Base-by-base conservation (phyloP, 1,284 basidiomycete genomes). In the Sporisorium sorghi region DNA sequence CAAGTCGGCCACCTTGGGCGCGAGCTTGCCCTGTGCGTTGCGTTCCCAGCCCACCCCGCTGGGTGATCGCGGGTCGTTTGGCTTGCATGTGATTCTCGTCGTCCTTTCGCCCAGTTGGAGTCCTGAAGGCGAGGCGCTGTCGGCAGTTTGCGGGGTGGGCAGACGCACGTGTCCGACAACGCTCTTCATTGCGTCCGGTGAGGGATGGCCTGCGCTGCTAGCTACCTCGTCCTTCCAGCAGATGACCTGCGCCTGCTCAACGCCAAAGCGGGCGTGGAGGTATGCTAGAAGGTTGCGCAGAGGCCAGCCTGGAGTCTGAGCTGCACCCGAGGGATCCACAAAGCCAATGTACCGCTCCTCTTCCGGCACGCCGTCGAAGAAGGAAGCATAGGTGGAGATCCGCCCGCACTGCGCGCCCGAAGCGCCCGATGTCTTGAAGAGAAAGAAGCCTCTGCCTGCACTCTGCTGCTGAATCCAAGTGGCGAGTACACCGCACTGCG, bases 11-110 rank as follows among this genome's bases (percentile, higher is more conserved):
- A 95, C 82, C n/a, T 93, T 88, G 19, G 94, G 92, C 0, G 90
- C 92, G 5, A 99, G 87, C 82, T 95, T 96, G 14, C 91, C 91
- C 80, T 90, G 87, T 72, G 88, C 86, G 76, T 95, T 95, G 86
- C 93, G 92, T 86, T 99, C 95, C 97, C 96, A 99, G 1, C 96
- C 96, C 0, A 97, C 92, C 0, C 91, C 91, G 14, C 86, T 85
- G 0, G 91, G 91, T 9, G 35, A 14, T 17, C 19, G 23, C 6
- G 21, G n/a, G 14, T 74, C 53, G 26, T 64, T 70, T 6, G 71
- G 39, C 48, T 70, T 56, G 68, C 40, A 30, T 44, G 59, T 9
- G 43, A 68, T 50, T 23, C 57, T 28, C 14, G 69, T 59, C 28
- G 1, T 35, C 23, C 48, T 50, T 11, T 49, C 58, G 2, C 48